phyloP scores from a whole-genome alignment of 2,329 filamentous ascomycete species.

The Verticillium tricorpus region DNA sequence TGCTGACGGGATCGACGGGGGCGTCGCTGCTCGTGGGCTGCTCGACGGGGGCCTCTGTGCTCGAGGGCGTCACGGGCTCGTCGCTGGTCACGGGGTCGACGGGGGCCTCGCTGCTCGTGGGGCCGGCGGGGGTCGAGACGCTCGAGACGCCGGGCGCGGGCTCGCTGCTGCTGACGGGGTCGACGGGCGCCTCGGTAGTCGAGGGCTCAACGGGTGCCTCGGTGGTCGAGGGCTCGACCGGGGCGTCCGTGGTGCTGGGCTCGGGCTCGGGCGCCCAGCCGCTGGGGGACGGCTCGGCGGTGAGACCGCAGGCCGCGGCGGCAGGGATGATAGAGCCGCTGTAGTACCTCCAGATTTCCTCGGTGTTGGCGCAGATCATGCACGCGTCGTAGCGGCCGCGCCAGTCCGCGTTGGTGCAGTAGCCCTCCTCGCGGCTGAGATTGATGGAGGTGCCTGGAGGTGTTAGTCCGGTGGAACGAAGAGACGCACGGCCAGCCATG shows the following conservation, averaged over 20 bases:
- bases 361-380: conserved; percentile 36
- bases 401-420: conserved; percentile 34
- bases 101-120: background rate
- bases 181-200: background rate
- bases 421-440: conserved; percentile 26
- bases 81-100: background rate
- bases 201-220: background rate
- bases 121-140: background rate
- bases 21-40: background rate
- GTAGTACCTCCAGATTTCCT: conserved; percentile 41
- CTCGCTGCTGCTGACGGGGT: background rate
- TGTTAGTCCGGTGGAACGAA: background rate
- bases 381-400: conserved; percentile 34
- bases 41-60: background rate
- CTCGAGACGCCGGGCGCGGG: background rate
- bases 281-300: conserved; percentile 6
- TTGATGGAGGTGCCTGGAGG: conserved; percentile 20
- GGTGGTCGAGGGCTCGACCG: background rate
- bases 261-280: conserved; percentile 3
- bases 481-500: background rate
- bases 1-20: background rate
- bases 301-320: conserved; percentile 16
- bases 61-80: background rate
- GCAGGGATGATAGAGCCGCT: conserved; percentile 25
- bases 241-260: background rate